phyloP scores from a whole-genome alignment of 2,329 filamentous ascomycete genomes.

The Pseudogymnoascus pannorum region DNA sequence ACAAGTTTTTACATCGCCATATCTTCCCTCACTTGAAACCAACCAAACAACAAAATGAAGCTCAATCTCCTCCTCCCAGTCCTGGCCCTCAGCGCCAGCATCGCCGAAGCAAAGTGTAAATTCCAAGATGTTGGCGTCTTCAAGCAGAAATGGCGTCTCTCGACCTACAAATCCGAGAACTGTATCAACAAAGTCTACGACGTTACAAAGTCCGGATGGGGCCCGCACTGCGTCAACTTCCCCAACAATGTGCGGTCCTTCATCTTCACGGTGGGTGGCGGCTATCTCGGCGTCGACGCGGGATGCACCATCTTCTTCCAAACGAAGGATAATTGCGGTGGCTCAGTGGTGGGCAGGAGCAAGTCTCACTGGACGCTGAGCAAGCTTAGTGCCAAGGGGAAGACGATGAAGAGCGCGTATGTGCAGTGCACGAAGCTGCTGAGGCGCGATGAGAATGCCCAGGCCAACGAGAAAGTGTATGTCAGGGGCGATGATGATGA shows the following conservation, averaged over 20 bases:
- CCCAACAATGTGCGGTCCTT: neutral
- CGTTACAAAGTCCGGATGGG: neutral
- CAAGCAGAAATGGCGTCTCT: slow-evolving; percentile 1
- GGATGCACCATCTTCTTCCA: neutral
- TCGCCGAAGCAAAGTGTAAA: neutral
- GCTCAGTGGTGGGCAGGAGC: neutral
- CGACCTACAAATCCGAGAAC: neutral
- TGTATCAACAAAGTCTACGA: slow-evolving; percentile 1
- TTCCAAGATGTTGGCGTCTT: slow-evolving; percentile 1
- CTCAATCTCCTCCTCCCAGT: neutral
- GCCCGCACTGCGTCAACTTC: neutral
- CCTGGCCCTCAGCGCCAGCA: neutral
- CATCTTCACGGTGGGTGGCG: neutral
- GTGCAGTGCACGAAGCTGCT: slow-evolving; percentile 2
- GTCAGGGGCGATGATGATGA: neutral
- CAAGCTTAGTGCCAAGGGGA: neutral
- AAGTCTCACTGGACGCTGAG: neutral
- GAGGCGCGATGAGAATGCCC: neutral
- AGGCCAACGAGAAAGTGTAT: neutral
- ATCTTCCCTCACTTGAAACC: neutral
- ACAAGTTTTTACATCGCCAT: neutral
- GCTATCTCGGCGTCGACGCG: neutral
- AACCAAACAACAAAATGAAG: neutral
- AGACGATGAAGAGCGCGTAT: slow-evolving; percentile 1
- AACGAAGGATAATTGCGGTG: neutral